phyloP scores from a whole-genome alignment of 495 filamentous ascomycete species.

The Parachaetomium inaequale region DNA sequence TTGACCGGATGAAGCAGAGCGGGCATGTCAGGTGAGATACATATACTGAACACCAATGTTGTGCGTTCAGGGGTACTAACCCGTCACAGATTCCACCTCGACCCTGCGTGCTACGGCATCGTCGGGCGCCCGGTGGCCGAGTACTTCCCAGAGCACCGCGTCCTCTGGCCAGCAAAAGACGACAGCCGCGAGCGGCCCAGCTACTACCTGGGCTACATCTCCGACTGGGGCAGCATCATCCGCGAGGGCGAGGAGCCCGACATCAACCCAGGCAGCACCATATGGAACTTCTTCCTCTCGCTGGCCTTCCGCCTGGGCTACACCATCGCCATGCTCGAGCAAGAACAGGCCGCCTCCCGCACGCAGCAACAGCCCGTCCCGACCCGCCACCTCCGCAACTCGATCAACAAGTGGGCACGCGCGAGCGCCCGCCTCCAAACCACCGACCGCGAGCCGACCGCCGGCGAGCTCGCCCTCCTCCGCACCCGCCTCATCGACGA shows the following conservation, averaged over 20 bases:
- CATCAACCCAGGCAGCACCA: neutral
- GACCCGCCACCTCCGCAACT: neutral
- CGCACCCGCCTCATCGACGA: slow-evolving; percentile 28
- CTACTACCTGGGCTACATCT: neutral
- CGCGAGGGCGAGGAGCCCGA: neutral
- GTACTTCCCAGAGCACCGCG: slow-evolving; percentile 30
- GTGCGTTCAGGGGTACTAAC: neutral
- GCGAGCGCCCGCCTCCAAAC: neutral
- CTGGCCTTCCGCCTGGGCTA: slow-evolving; percentile 28
- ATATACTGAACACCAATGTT: neutral
- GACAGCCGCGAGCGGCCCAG: slow-evolving; percentile 3
- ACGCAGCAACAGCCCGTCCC: neutral
- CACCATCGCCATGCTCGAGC: slow-evolving; percentile 19
- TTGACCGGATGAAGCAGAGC: slow-evolving; percentile 23
- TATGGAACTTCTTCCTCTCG: slow-evolving; percentile 25
- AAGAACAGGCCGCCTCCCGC: neutral
- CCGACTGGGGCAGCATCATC: slow-evolving; percentile 14
- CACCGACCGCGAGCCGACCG: neutral
- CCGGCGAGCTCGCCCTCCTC: slow-evolving; percentile 10
- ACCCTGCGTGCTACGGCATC: slow-evolving; percentile 27
- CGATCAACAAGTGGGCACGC: slow-evolving; percentile 7
- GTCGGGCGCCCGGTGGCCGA: slow-evolving; percentile 19
- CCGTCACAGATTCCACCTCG: slow-evolving; percentile 18
- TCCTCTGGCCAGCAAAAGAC: slow-evolving; percentile 6
- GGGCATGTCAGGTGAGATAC: slow-evolving; percentile 20